Percentiles rank a stretch among this genome's conserved stretches.
These are phyloP conservation scores for Spiromastix sp. DNA, from an alignment of 2,329 filamentous ascomycete genomes.

Conservation along the genomic window DNA sequence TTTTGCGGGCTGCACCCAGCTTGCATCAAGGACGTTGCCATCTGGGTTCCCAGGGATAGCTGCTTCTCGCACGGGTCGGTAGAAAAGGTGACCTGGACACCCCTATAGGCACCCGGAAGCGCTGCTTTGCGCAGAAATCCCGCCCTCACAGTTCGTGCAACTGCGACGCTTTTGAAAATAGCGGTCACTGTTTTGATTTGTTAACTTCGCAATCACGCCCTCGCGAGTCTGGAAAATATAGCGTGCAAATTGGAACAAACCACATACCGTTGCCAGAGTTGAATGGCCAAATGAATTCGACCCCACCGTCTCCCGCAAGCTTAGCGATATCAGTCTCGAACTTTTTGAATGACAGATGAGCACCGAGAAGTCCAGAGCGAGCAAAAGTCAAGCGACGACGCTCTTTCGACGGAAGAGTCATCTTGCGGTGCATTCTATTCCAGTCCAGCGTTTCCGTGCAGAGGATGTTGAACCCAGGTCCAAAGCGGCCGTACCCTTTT, in stretches of 20 bases:
- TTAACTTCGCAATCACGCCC: no score
- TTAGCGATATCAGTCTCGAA: conserved; percentile 26
- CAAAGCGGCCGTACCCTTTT: conserved; percentile 24
- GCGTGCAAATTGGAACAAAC: no score
- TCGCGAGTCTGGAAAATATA: no score
- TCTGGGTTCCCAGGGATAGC: conserved; percentile 16
- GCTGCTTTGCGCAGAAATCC: conserved; percentile 22
- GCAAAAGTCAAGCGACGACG: conserved; percentile 33
- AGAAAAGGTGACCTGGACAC: conserved; percentile 26
- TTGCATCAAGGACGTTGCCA: no score
- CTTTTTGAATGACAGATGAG: conserved; percentile 21
- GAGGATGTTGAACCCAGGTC: conserved; percentile 20
- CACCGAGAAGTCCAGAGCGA: conserved; percentile 27
- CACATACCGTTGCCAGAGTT: conserved; percentile 33
- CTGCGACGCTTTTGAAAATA: conserved; percentile 27
- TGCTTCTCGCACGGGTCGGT: conserved; percentile 32
- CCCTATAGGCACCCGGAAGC: conserved; percentile 20
- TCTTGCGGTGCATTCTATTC: conserved; percentile 24
- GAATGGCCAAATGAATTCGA: conserved; percentile 33
- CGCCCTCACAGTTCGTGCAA: conserved; percentile 25
- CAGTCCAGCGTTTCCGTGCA: conserved; percentile 22
- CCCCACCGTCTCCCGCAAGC: conserved; percentile 22
- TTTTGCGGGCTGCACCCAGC: no score
- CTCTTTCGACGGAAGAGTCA: conserved; percentile 26
- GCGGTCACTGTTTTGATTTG: conserved; percentile 21